These are phyloP conservation scores for Pleurotus ostreatus DNA, from an alignment of 768 basidiomycete species.

Conservation along the genomic window DNA sequence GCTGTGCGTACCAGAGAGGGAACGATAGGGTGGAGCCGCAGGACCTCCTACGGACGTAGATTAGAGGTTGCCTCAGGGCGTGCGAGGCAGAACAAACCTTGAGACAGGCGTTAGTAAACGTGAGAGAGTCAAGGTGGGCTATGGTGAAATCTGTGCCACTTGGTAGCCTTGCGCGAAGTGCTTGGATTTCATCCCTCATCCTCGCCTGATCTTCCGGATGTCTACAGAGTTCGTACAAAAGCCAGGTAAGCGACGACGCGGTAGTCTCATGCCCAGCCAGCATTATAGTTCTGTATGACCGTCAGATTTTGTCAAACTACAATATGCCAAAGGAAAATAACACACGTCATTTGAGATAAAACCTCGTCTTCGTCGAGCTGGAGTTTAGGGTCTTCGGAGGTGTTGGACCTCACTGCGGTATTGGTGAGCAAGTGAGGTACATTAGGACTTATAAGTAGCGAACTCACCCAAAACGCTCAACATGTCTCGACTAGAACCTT, in stretches of 20 bases:
- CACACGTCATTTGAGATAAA: constrained; percentile 22
- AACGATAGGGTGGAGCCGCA: constrained; percentile 28
- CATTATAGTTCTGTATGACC: constrained; percentile 8
- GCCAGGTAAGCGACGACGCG: constrained; percentile 37
- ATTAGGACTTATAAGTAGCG: neutral
- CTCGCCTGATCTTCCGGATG: constrained; percentile 39
- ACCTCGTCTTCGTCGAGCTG: constrained; percentile 20
- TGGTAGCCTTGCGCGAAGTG: constrained; percentile 11
- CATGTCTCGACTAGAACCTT: constrained; percentile 20
- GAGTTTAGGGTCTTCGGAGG: constrained; percentile 10
- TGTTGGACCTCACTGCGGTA: constrained; percentile 15
- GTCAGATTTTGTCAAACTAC: neutral
- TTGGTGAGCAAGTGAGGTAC: neutral
- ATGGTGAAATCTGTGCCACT: neutral
- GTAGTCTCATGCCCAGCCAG: constrained; percentile 38
- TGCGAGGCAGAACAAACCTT: neutral
- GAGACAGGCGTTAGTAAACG: constrained; percentile 6
- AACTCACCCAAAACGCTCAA: constrained; percentile 31
- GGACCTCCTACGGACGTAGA: constrained; percentile 16
- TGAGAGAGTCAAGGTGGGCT: neutral
- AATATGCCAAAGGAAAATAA: neutral
- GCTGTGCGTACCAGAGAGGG: constrained; percentile 17
- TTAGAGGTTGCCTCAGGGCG: neutral
- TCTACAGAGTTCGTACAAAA: constrained; percentile 40
- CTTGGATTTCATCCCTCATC: constrained; percentile 40